Percentiles rank a stretch among this genome's conserved stretches.
phyloP scores from a whole-genome alignment of 495 filamentous ascomycete genomes.

The Venustampulla echinocandica region DNA sequence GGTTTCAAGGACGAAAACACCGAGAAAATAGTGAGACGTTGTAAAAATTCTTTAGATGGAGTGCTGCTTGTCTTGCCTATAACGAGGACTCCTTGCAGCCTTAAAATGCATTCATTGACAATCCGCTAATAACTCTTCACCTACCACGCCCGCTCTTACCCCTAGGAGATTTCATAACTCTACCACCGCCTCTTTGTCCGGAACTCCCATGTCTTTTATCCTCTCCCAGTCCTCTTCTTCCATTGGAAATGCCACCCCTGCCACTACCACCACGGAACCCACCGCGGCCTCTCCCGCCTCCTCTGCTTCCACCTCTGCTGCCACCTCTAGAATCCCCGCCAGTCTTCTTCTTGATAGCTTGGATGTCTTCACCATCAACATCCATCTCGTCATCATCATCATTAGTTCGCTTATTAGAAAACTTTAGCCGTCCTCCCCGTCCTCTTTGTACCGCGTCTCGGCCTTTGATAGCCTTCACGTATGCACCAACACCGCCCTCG shows the following conservation, averaged over 20 bases:
- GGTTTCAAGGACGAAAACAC: too few relatives aligned
- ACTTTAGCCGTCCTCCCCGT: slow-evolving; percentile 79
- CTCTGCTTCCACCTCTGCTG: slow-evolving; percentile 20
- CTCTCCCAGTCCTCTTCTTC: slow-evolving; percentile 39
- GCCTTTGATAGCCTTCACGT: slow-evolving; percentile 81
- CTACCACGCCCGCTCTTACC: slow-evolving; percentile 4
- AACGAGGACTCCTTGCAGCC: too few relatives aligned
- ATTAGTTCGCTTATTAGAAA: slow-evolving; percentile 57
- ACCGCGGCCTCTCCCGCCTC: slow-evolving; percentile 22
- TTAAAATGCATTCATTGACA: too few relatives aligned
- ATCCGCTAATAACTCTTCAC: too few relatives aligned
- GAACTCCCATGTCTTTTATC: slow-evolving; percentile 35
- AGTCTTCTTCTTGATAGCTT: slow-evolving; percentile 39
- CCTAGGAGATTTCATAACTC: slow-evolving; percentile 31
- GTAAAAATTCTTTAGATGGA: too few relatives aligned
- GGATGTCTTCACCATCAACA: slow-evolving; percentile 53
- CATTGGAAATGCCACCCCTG: slow-evolving; percentile 35
- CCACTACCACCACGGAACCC: slow-evolving; percentile 18
- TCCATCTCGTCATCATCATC: slow-evolving; percentile 59
- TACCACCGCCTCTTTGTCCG: slow-evolving; percentile 13
- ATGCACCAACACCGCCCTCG: slow-evolving; percentile 73
- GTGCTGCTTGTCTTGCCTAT: too few relatives aligned
- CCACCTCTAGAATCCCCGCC: slow-evolving; percentile 15
- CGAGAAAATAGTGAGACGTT: too few relatives aligned
- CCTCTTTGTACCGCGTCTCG: slow-evolving; percentile 75